phyloP scores from a whole-genome alignment of 345 rosid species.

The Adansonia digitata region DNA sequence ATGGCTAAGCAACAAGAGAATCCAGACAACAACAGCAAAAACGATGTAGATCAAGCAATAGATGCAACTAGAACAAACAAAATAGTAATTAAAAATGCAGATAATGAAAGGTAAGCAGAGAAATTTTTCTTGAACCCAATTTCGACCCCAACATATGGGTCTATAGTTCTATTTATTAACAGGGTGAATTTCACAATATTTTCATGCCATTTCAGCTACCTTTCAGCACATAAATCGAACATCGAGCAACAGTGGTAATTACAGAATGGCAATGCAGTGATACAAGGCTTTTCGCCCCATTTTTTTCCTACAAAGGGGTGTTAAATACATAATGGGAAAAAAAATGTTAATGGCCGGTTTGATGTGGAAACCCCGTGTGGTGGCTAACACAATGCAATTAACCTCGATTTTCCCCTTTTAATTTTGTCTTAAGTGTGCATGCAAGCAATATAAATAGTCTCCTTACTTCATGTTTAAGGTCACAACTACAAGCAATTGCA shows the following conservation, averaged over 20 bases:
- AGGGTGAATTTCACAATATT: neutral
- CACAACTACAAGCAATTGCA: neutral
- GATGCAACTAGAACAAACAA: neutral
- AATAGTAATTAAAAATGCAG: neutral
- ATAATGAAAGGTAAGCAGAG: neutral
- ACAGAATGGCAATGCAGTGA: too few relatives aligned
- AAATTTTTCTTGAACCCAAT: neutral
- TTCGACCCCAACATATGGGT: neutral
- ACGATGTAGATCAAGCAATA: neutral
- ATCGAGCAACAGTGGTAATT: too few relatives aligned
- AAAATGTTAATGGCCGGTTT: slow-evolving; percentile 5
- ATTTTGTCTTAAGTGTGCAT: slow-evolving; percentile 12
- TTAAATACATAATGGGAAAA: too few relatives aligned
- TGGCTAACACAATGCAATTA: slow-evolving; percentile 21
- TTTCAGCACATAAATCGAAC: too few relatives aligned
- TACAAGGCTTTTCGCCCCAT: too few relatives aligned
- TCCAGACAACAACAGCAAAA: neutral
- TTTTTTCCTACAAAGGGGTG: too few relatives aligned
- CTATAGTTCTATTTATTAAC: neutral
- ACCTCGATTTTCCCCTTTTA: slow-evolving; percentile 32
- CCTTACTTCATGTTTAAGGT: neutral
- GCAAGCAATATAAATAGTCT: slow-evolving; percentile 21
- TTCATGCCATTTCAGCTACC: too few relatives aligned
- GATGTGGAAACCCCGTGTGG: neutral
- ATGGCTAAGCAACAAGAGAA: neutral